These are phyloP conservation scores for Claviceps monticola DNA, from an alignment of 2,329 filamentous ascomycete species.

Conservation along the genomic window DNA sequence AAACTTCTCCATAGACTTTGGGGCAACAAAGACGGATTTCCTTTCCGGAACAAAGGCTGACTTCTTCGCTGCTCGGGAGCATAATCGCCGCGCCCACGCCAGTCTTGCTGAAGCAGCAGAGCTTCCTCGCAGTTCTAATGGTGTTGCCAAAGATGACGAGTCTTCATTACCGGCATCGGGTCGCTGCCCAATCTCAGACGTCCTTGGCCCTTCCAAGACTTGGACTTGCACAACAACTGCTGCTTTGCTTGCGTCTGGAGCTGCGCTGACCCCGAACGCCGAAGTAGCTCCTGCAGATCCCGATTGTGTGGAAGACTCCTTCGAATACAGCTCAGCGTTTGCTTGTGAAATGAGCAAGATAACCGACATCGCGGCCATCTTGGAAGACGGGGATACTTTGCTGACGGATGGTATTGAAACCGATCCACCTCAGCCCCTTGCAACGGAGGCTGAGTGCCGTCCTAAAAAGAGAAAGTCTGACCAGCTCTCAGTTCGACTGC, in stretches of 20 bases:
- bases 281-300: not conserved
- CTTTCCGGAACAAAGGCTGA: constrained; percentile 7
- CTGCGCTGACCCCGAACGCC: constrained; percentile 13
- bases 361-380: not conserved
- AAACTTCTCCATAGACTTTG: no score
- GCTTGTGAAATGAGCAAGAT: constrained; percentile 17
- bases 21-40: no score
- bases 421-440: not conserved
- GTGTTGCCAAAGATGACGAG: not conserved
- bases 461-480: constrained; percentile 5
- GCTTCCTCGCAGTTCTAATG: not conserved
- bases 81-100: constrained; percentile 13
- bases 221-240: constrained; percentile 5
- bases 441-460: not conserved
- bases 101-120: constrained; percentile 5
- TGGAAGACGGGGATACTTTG: not conserved
- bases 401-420: not conserved
- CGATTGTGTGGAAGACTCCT: not conserved
- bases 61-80: constrained; percentile 26
- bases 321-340: constrained; percentile 19
- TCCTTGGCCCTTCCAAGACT: not conserved
- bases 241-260: constrained; percentile 16
- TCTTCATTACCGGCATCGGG: not conserved
- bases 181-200: not conserved
- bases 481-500: constrained; percentile 1